phyloP scores from a whole-genome alignment of 1,139 yeast species.

The Zygosaccharomyces pseudobailii region DNA sequence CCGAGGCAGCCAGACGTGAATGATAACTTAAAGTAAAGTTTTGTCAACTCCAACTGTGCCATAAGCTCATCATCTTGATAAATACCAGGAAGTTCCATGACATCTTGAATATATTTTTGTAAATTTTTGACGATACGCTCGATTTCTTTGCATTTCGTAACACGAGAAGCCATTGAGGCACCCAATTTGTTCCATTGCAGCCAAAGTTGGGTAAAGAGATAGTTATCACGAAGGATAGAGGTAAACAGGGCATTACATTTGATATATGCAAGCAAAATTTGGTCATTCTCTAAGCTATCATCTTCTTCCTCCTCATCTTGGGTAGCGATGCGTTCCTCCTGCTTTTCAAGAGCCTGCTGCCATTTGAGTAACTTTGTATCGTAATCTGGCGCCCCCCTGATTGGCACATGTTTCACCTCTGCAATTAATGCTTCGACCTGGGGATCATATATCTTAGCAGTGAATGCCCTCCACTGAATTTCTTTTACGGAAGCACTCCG shows the following conservation, averaged over 20 bases:
- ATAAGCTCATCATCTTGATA: slow-evolving; percentile 71
- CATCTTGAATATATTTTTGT: slow-evolving; percentile 40
- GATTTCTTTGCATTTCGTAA: slow-evolving; percentile 34
- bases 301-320: slow-evolving; percentile 34
- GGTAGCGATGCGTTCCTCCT: slow-evolving; percentile 43
- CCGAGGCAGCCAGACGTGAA: slow-evolving; percentile 28
- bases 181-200: slow-evolving; percentile 25
- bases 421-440: slow-evolving; percentile 59
- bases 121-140: slow-evolving; percentile 30
- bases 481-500: slow-evolving; percentile 29
- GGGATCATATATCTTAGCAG: slow-evolving; percentile 65
- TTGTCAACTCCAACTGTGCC: slow-evolving; percentile 43
- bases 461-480: slow-evolving; percentile 68
- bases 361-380: slow-evolving; percentile 48
- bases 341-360: slow-evolving; percentile 53
- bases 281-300: slow-evolving; percentile 63
- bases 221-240: slow-evolving; percentile 66
- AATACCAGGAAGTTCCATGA: slow-evolving; percentile 85
- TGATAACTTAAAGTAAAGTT: slow-evolving; percentile 20
- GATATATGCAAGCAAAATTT: slow-evolving; percentile 69
- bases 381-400: slow-evolving; percentile 36
- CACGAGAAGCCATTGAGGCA: slow-evolving; percentile 42
- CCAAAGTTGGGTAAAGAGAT: slow-evolving; percentile 41
- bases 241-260: slow-evolving; percentile 63
- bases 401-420: slow-evolving; percentile 28